Conservation (phyloP, 306 rosid species). For the Astragalus membranaceus region DNA sequence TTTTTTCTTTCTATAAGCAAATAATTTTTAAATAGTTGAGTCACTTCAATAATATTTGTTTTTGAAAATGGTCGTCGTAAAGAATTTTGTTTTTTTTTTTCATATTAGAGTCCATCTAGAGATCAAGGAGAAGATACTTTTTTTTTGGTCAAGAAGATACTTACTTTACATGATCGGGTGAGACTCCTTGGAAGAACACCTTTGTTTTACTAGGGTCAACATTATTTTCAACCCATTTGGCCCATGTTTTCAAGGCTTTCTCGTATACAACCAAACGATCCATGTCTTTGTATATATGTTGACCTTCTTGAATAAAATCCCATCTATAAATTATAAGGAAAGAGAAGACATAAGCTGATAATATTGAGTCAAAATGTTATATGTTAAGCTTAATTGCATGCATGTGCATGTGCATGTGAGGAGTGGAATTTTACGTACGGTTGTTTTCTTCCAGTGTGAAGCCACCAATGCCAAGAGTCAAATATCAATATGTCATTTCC, state of each 20-base stretch:
- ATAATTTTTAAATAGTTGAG: not conserved
- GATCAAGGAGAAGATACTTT: not conserved
- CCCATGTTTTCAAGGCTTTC: slow-evolving; percentile 68
- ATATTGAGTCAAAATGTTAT: too few species aligned
- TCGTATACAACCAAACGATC: slow-evolving; percentile 58
- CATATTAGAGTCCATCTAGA: too few species aligned
- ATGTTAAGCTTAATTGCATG: too few species aligned
- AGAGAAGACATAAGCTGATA: not conserved
- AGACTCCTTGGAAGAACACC: slow-evolving; percentile 76
- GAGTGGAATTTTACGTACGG: slow-evolving; percentile 21
- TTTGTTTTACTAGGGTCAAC: slow-evolving; percentile 41
- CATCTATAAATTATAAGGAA: slow-evolving; percentile 33
- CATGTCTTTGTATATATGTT: slow-evolving; percentile 39
- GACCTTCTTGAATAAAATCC: slow-evolving; percentile 57
- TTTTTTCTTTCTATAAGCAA: not conserved
- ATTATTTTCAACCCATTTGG: slow-evolving; percentile 57
- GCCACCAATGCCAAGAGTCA: slow-evolving; percentile 69
- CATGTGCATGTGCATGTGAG: too few species aligned
- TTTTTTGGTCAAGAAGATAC: too few species aligned
- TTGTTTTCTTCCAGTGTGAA: slow-evolving; percentile 40
- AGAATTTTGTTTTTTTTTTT: too few species aligned
- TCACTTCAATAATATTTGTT: not conserved
- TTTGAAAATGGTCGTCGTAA: not conserved
- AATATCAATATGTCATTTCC: slow-evolving; percentile 39
- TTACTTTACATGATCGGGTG: slow-evolving; percentile 68